These are phyloP conservation scores for Eragrostis curvula DNA, from an alignment of 176 grass and related monocot species.

Conservation along the genomic window DNA sequence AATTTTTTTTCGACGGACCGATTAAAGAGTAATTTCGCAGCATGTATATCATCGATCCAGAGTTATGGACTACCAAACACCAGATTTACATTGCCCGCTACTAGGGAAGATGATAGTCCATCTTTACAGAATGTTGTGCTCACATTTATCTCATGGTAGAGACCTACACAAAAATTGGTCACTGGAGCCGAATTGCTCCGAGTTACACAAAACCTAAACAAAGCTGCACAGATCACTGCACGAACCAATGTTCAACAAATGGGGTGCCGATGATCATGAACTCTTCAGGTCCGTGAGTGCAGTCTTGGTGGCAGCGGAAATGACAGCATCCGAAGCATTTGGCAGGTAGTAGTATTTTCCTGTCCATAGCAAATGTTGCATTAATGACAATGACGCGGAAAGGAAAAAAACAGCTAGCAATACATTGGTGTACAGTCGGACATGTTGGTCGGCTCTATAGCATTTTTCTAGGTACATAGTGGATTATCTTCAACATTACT, in stretches of 20 bases:
- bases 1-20: too few relatives aligned
- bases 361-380: constrained; percentile 29
- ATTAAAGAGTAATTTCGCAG: background rate
- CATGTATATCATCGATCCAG: background rate
- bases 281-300: constrained; percentile 77
- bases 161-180: constrained; percentile 40
- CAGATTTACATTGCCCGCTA: constrained; percentile 33
- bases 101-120: background rate
- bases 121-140: constrained; percentile 30
- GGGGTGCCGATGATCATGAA: constrained; percentile 38
- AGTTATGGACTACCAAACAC: background rate
- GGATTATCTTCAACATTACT: background rate
- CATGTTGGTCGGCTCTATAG: too few relatives aligned
- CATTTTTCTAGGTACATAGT: background rate
- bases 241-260: background rate
- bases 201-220: constrained; percentile 16
- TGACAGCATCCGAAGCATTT: constrained; percentile 93
- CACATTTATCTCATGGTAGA: background rate
- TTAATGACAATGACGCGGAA: constrained; percentile 16
- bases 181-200: background rate
- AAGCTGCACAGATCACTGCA: constrained; percentile 32
- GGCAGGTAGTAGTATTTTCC: constrained; percentile 99
- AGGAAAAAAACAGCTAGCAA: background rate
- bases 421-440: background rate
- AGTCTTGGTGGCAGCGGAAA: constrained; percentile 87